phyloP scores from a whole-genome alignment of 2,329 filamentous ascomycete species.

The Sporothrix inflata region DNA sequence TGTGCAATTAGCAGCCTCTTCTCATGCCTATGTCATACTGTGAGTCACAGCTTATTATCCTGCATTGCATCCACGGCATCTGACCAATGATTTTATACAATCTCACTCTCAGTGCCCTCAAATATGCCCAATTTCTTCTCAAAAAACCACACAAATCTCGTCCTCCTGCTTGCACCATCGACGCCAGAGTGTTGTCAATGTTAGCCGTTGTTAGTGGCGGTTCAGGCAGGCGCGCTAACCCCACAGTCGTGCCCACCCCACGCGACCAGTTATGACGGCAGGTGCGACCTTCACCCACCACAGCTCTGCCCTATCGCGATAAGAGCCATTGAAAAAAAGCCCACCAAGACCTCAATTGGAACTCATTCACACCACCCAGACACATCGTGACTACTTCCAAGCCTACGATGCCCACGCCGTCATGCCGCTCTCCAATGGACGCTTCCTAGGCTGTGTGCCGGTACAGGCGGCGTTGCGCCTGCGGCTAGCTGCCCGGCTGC shows the following conservation, averaged over 20 bases:
- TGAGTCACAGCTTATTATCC: not conserved
- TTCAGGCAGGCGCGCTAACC: constrained; percentile 8
- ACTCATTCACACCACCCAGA: not conserved
- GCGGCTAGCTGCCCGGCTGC: not conserved
- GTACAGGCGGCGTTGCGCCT: constrained; percentile 3
- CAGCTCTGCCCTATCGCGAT: constrained; percentile 18
- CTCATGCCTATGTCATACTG: not conserved
- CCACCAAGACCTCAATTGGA: constrained; percentile 1
- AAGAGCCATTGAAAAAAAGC: constrained; percentile 8
- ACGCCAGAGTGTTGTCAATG: not conserved
- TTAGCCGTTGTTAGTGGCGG: not conserved
- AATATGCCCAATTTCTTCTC: too few relatives aligned
- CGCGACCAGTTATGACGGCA: constrained; percentile 9
- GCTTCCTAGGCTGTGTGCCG: constrained; percentile 5
- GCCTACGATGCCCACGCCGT: not conserved
- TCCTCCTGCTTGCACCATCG: not conserved
- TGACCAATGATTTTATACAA: not conserved
- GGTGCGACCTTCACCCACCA: not conserved
- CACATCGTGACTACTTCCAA: not conserved
- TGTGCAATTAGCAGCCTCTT: not conserved
- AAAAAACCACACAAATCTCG: not conserved
- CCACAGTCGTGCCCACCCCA: constrained; percentile 5
- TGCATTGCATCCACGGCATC: not conserved
- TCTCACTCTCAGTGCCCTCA: not conserved
- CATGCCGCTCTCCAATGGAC: constrained; percentile 32